phyloP scores from a whole-genome alignment of 164 flowering plant species.

The Chimonanthus salicifolius region DNA sequence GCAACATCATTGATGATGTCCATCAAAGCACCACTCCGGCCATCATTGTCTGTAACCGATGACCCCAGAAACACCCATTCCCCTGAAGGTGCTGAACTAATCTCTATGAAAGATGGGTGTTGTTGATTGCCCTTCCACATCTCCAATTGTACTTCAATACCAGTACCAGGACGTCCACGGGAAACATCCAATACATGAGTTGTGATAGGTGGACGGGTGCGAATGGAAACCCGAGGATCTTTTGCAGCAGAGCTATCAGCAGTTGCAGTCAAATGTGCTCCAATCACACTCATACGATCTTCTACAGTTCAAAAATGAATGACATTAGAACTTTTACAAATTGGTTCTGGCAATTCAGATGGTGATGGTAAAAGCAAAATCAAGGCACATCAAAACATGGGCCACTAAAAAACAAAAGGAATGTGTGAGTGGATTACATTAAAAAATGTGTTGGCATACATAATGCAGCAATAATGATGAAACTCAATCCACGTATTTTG shows the following conservation, averaged over 20 bases:
- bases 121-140: constrained; percentile 49
- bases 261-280: constrained; percentile 57
- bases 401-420: no score
- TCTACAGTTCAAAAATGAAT: constrained; percentile 33
- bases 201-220: constrained; percentile 87
- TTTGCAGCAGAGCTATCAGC: constrained; percentile 26
- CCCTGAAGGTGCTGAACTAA: constrained; percentile 25
- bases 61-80: constrained; percentile 55
- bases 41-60: constrained; percentile 76
- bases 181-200: constrained; percentile 90
- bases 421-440: no score
- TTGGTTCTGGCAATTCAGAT: neutral
- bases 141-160: constrained; percentile 70
- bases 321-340: neutral
- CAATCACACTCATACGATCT: constrained; percentile 69
- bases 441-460: no score
- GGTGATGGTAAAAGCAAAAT: no score
- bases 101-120: constrained; percentile 34
- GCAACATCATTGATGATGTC: constrained; percentile 42
- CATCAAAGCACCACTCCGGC: constrained; percentile 76
- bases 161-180: constrained; percentile 70
- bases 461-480: no score
- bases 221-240: constrained; percentile 26
- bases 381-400: neutral
- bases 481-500: no score